These are phyloP conservation scores for Nidula microcarpa DNA, from an alignment of 768 basidiomycete species.

Conservation along the genomic window DNA sequence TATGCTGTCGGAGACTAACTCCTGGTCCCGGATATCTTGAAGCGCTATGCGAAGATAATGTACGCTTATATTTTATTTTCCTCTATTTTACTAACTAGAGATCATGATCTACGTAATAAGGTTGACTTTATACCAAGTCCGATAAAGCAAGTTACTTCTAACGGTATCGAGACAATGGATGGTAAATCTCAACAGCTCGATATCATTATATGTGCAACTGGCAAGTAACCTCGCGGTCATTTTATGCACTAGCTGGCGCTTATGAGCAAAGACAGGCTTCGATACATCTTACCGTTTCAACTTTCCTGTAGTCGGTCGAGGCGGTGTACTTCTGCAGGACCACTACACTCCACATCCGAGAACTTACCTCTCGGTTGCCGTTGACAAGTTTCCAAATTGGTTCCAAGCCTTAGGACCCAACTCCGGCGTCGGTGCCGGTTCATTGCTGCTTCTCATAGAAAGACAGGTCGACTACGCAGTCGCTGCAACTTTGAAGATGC, in stretches of 20 bases:
- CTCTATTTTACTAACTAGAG: not conserved
- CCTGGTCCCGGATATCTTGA: slow-evolving; percentile 69
- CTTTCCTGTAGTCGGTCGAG: slow-evolving; percentile 52
- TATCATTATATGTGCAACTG: slow-evolving; percentile 62
- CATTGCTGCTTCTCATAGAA: slow-evolving; percentile 53
- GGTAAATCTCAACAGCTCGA: slow-evolving; percentile 54
- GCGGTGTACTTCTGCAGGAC: slow-evolving; percentile 48
- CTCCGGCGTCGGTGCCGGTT: slow-evolving; percentile 50
- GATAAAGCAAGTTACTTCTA: slow-evolving; percentile 49
- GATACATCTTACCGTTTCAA: slow-evolving; percentile 45
- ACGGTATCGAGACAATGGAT: slow-evolving; percentile 54
- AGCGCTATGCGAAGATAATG: slow-evolving; percentile 61
- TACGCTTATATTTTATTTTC: slow-evolving; percentile 13
- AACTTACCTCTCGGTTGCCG: slow-evolving; percentile 55
- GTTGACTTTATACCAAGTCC: slow-evolving; percentile 48
- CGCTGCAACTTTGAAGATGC: slow-evolving; percentile 52
- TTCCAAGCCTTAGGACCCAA: slow-evolving; percentile 59
- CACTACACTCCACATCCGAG: slow-evolving; percentile 51
- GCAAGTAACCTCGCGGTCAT: slow-evolving; percentile 18
- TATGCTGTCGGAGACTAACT: slow-evolving; percentile 61
- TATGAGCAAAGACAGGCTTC: slow-evolving; percentile 34
- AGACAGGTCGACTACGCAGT: slow-evolving; percentile 56
- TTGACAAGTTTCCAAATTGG: slow-evolving; percentile 70
- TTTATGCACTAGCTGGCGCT: not conserved
- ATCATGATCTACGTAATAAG: slow-evolving; percentile 16